Percentiles rank a stretch among this genome's conserved stretches.
Conservation (phyloP, 2,329 filamentous ascomycete genomes). For the Metarhizium brunneum region DNA sequence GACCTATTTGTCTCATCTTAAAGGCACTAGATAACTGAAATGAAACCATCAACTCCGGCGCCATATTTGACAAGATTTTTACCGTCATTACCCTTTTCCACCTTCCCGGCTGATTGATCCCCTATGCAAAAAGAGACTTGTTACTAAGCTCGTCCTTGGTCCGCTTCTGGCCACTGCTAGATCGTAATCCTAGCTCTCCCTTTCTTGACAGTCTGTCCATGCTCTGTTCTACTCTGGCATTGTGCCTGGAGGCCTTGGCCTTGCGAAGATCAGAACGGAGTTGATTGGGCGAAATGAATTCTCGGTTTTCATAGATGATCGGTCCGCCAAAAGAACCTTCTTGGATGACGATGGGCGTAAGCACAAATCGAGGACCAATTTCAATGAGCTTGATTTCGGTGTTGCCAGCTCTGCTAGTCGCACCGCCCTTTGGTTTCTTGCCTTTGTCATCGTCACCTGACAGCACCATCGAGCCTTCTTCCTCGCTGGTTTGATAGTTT, state of each 20-base stretch:
- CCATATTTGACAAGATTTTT: neutral
- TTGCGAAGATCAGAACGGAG: slow-evolving; percentile 72
- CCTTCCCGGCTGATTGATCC: neutral
- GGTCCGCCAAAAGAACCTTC: slow-evolving; percentile 93
- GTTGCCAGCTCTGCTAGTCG: slow-evolving; percentile 33
- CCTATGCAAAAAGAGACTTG: slow-evolving; percentile 62
- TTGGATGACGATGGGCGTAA: slow-evolving; percentile 90
- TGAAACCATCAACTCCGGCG: slow-evolving; percentile 2
- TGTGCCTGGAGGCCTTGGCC: slow-evolving; percentile 70
- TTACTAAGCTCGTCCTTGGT: slow-evolving; percentile 66
- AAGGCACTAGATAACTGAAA: neutral
- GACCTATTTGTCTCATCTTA: too few species aligned
- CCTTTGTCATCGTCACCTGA: slow-evolving; percentile 27
- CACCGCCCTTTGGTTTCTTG: slow-evolving; percentile 27
- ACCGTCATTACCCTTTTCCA: neutral
- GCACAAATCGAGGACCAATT: slow-evolving; percentile 85
- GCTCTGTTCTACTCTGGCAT: slow-evolving; percentile 63
- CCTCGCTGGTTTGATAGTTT: slow-evolving; percentile 87
- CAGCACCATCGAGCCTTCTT: slow-evolving; percentile 49
- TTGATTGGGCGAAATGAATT: slow-evolving; percentile 95
- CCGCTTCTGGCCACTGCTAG: slow-evolving; percentile 52
- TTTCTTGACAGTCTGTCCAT: slow-evolving; percentile 66
- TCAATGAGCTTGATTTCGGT: slow-evolving; percentile 80
- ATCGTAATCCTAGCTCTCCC: slow-evolving; percentile 65
- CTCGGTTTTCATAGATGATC: slow-evolving; percentile 96